These are phyloP conservation scores for Rhodocollybia butyracea DNA, from an alignment of 768 basidiomycete species.

Conservation along the genomic window DNA sequence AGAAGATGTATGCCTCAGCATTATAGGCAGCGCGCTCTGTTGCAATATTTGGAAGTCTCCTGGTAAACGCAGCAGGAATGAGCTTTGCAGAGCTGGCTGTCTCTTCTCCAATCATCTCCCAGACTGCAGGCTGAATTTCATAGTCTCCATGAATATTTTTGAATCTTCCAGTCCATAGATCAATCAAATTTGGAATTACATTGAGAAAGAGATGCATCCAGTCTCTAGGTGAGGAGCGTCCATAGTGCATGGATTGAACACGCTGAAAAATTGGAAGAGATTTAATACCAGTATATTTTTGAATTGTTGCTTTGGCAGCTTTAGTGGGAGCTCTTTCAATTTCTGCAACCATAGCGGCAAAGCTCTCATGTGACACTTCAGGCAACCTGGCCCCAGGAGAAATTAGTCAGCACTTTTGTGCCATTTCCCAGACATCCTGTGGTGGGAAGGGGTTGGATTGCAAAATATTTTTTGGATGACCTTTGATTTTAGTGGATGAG, in stretches of 20 bases:
- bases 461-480: too few relatives aligned
- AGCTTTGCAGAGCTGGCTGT: slow-evolving; percentile 20
- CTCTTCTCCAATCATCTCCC: slow-evolving; percentile 11
- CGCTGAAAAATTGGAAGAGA: slow-evolving; percentile 8
- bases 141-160: slow-evolving; percentile 13
- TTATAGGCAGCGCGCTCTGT: slow-evolving; percentile 22
- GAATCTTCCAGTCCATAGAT: slow-evolving; percentile 14
- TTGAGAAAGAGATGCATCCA: slow-evolving; percentile 18
- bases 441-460: too few relatives aligned
- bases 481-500: too few relatives aligned
- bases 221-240: slow-evolving; percentile 11
- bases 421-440: too few relatives aligned
- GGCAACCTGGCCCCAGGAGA: too few relatives aligned
- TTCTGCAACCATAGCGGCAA: background rate
- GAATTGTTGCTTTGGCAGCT: background rate
- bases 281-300: slow-evolving; percentile 5
- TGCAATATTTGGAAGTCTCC: slow-evolving; percentile 29
- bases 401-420: too few relatives aligned
- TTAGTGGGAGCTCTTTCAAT: background rate
- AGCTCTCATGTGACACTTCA: background rate
- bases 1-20: slow-evolving; percentile 38
- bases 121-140: background rate
- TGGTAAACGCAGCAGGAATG: slow-evolving; percentile 37
- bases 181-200: slow-evolving; percentile 13
- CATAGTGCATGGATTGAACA: slow-evolving; percentile 9